Evolutionary conservation across 768 basidiomycete species (phyloP), one percentile per base, ranked within the genome.

Genomic region (Pleurotus pulmonarius): DNA sequence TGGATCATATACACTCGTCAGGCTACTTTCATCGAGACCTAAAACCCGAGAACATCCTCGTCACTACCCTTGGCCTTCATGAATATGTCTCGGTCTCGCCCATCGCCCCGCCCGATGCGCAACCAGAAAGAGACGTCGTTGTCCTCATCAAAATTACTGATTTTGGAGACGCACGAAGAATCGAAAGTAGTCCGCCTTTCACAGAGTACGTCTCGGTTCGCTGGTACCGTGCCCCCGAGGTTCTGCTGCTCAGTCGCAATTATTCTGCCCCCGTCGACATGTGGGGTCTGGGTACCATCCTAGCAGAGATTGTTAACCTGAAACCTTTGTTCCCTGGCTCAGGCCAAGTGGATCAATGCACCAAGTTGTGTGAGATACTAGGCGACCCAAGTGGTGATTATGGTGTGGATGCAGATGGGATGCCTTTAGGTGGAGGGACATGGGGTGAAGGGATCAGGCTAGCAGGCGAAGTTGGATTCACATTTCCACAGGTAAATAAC

Each of bases 21-120:
- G 97, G 96, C 37, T 99, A 96, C 73, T 99, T 99, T 73, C 97
- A 99, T 73, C 91, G 97, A 48, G 97, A 99, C 70, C 96, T 99
- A 93, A 99, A 99, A 73, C 97, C 97, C 41, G 97, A 99, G 71
- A 99, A 99, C 65, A 88, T 98, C 5, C 84, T 99, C 51, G 96
- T 99, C 64, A 98, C 97, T 12, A 98, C 97, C 1, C 96, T 94
- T 11, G 97, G 97, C 18, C 81, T 96, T 49, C 88, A 90, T 61
- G 92, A 97, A 71, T 99, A 99, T 67, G 85, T 83, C 24, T 82
- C 91, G 8, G 80, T 92, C 26, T 86, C 85, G 15, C 86, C 90
- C 9, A 66, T 81, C 49, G 83, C 86, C 15, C 76, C 80, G 55
- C 83, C 80, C 6, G 80, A 83, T 57, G 78, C 83, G 7, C 80